A percentile compares a stretch with the other conserved stretches of the same genome.
Evolutionary conservation across 1,284 basidiomycete species (phyloP).

Genomic region (Pascua guehoae): DNA sequence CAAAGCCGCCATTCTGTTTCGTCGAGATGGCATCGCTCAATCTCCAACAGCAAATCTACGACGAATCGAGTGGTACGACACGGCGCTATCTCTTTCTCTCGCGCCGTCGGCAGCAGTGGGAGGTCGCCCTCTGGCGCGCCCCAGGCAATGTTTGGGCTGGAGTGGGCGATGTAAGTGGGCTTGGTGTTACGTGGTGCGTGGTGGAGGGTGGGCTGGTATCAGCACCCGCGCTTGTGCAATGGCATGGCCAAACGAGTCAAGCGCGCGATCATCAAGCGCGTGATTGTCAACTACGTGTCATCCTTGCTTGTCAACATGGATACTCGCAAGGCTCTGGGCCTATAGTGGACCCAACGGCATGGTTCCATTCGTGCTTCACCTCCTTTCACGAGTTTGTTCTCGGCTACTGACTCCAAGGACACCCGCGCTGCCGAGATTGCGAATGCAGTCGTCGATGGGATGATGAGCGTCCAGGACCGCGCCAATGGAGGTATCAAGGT

Average conservation of each 20-base stretch:
- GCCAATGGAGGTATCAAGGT: conserved; percentile 12
- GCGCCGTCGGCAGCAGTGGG: conserved; percentile 1
- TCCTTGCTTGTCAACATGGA: too few relatives aligned
- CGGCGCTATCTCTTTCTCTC: conserved; percentile 15
- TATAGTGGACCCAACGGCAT: too few relatives aligned
- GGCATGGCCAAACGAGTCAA: not conserved
- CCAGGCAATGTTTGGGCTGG: conserved; percentile 9
- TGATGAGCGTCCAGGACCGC: conserved; percentile 11
- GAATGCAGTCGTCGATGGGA: conserved; percentile 8
- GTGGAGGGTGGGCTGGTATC: not conserved
- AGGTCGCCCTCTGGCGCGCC: conserved; percentile 10
- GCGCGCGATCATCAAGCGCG: too few relatives aligned
- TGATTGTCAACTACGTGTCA: too few relatives aligned
- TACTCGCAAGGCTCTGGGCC: too few relatives aligned
- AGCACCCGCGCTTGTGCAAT: not conserved
- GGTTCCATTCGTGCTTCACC: too few relatives aligned
- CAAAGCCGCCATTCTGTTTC: too few relatives aligned
- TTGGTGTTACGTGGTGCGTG: not conserved
- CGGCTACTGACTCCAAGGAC: conserved; percentile 4
- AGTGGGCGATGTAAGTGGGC: conserved; percentile 5
- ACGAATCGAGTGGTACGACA: not conserved
- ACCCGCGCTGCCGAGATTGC: conserved; percentile 7
- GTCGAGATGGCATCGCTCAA: not conserved
- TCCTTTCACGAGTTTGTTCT: not conserved
- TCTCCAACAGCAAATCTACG: conserved; percentile 17